Conservation (phyloP, 2,329 filamentous ascomycete species). For the Diaporthe nobilis region DNA sequence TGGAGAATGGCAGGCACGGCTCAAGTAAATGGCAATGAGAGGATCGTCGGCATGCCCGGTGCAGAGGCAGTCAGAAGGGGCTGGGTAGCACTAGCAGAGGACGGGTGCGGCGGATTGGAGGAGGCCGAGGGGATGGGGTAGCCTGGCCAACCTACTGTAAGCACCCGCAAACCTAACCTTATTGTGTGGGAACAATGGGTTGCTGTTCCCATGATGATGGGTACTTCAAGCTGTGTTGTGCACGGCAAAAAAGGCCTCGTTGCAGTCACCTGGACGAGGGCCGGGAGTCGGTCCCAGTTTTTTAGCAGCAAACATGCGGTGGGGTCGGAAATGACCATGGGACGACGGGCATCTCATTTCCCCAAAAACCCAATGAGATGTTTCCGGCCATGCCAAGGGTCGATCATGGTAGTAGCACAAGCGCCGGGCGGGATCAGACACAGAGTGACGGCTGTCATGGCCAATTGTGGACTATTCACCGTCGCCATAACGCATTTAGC, state of each 20-base stretch:
- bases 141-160: slow-evolving; percentile 6
- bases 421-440: slow-evolving; percentile 28
- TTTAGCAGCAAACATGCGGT: not conserved
- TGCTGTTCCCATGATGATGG: not conserved
- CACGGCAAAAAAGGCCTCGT: not conserved
- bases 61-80: not conserved
- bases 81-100: not conserved
- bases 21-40: not conserved
- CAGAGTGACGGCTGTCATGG: not conserved
- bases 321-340: slow-evolving; percentile 23
- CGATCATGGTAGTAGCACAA: slow-evolving; percentile 16
- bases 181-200: slow-evolving; percentile 18
- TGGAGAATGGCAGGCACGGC: not conserved
- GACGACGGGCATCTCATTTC: slow-evolving; percentile 24
- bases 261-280: slow-evolving; percentile 19
- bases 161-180: slow-evolving; percentile 30
- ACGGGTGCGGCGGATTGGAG: not conserved
- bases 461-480: not conserved
- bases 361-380: slow-evolving; percentile 18
- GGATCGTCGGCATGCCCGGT: not conserved
- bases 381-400: slow-evolving; percentile 17
- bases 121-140: slow-evolving; percentile 6
- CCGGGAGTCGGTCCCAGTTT: slow-evolving; percentile 24
- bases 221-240: not conserved
- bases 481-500: not conserved